Conservation (phyloP, 139 green algal species). For the Chloropicon primus region DNA sequence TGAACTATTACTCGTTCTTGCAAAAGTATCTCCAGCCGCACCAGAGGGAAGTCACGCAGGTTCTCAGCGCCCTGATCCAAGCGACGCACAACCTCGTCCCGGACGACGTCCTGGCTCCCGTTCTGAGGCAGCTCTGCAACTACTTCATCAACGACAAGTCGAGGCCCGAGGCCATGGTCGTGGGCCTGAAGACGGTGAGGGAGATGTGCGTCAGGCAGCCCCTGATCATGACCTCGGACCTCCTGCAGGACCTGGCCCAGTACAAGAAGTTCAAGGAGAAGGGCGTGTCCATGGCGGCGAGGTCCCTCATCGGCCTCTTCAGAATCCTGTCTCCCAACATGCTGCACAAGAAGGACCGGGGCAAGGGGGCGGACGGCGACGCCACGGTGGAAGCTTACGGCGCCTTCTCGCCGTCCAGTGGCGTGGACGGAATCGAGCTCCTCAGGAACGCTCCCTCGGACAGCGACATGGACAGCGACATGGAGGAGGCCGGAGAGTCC, state of each 20-base stretch:
- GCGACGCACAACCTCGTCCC: slow-evolving; percentile 82
- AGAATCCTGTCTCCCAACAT: slow-evolving; percentile 74
- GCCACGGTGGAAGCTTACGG: background rate
- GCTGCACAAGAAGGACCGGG: slow-evolving; percentile 79
- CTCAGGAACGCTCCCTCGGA: background rate
- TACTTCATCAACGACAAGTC: slow-evolving; percentile 88
- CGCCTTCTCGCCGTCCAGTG: background rate
- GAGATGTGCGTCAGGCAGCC: slow-evolving; percentile 71
- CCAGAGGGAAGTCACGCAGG: slow-evolving; percentile 60
- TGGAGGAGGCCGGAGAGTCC: slow-evolving; percentile 5
- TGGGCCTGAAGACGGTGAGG: slow-evolving; percentile 80
- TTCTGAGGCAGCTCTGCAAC: slow-evolving; percentile 87
- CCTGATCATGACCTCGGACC: slow-evolving; percentile 72
- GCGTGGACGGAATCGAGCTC: background rate
- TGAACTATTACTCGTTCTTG: slow-evolving; percentile 92
- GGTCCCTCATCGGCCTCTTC: slow-evolving; percentile 71
- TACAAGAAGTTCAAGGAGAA: slow-evolving; percentile 87
- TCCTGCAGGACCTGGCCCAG: slow-evolving; percentile 71
- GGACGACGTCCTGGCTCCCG: slow-evolving; percentile 67
- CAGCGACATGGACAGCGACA: slow-evolving; percentile 4
- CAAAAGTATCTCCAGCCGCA: slow-evolving; percentile 70
- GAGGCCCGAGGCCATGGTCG: slow-evolving; percentile 56
- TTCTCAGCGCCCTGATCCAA: slow-evolving; percentile 45
- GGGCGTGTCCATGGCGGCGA: slow-evolving; percentile 58
- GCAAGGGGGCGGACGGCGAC: background rate